Evolutionary conservation across 169 alveolate species (phyloP).

Genomic region (Ichthyophthirius multifiliis): DNA sequence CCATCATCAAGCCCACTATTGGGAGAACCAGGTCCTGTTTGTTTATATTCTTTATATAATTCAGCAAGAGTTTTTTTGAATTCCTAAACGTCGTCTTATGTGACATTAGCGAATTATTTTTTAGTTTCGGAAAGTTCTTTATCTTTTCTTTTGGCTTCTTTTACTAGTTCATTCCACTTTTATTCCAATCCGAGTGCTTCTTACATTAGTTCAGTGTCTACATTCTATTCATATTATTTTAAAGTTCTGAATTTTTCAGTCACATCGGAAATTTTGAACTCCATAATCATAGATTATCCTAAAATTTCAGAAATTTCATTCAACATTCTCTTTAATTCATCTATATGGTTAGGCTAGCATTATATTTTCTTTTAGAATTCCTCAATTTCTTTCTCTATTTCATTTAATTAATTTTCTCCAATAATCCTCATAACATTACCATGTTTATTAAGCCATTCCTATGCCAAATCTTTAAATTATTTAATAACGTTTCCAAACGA

Average conservation of each 20-base stretch:
- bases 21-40: constrained; percentile 88
- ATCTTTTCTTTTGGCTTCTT: constrained; percentile 83
- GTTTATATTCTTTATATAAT: constrained; percentile 67
- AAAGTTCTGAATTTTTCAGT: constrained; percentile 91
- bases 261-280: constrained; percentile 86
- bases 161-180: constrained; percentile 78
- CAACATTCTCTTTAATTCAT: constrained; percentile 76
- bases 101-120: constrained; percentile 78
- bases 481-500: constrained; percentile 26
- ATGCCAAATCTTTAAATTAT: constrained; percentile 31
- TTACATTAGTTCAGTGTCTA: constrained; percentile 63
- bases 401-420: constrained; percentile 67
- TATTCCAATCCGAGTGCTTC: constrained; percentile 64
- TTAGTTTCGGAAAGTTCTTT: constrained; percentile 72
- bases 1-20: constrained; percentile 86
- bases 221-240: constrained; percentile 82
- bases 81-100: constrained; percentile 76
- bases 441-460: constrained; percentile 51
- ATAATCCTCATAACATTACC: constrained; percentile 63
- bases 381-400: constrained; percentile 47
- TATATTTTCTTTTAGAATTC: constrained; percentile 62
- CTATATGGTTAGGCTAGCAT: constrained; percentile 83
- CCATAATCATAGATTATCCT: constrained; percentile 90
- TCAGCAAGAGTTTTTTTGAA: constrained; percentile 71
- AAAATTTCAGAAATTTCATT: constrained; percentile 81